These are phyloP conservation scores for Astragalus glycyphyllos DNA, from an alignment of 306 rosid species.

Conservation along the genomic window DNA sequence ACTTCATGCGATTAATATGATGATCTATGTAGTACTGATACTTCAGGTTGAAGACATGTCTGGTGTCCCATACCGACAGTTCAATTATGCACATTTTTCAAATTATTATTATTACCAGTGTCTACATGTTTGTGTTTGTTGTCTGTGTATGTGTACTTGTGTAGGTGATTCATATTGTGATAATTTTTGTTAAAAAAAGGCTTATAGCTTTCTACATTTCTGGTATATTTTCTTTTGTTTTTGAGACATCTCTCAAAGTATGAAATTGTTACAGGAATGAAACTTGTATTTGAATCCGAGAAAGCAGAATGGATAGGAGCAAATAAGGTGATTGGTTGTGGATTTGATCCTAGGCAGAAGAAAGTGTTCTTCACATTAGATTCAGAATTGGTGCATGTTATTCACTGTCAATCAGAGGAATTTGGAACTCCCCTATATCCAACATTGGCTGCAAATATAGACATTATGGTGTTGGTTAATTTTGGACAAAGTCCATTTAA, in stretches of 20 bases:
- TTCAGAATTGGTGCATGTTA: conserved; percentile 74
- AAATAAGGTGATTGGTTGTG: conserved; percentile 86
- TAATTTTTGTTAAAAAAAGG: too few species aligned
- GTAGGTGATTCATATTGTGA: too few species aligned
- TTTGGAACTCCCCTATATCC: conserved; percentile 82
- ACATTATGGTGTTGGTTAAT: conserved; percentile 70
- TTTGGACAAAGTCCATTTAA: conserved; percentile 82
- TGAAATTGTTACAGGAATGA: conserved; percentile 60
- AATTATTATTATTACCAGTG: too few species aligned
- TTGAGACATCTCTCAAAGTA: conserved; percentile 12
- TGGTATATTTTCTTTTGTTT: not conserved
- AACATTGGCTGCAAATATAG: conserved; percentile 67
- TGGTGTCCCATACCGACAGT: too few species aligned
- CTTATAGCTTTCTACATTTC: too few species aligned
- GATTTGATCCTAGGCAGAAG: conserved; percentile 89
- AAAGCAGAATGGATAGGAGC: conserved; percentile 77
- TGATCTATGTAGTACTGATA: too few species aligned
- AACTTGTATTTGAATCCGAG: conserved; percentile 72
- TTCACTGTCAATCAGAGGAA: conserved; percentile 77
- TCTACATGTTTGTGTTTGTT: too few species aligned
- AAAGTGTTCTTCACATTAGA: conserved; percentile 91
- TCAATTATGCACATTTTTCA: too few species aligned
- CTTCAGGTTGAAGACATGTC: too few species aligned
- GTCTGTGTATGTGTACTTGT: too few species aligned
- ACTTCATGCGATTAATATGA: too few species aligned